Conservation (phyloP, 2,329 filamentous ascomycete genomes). For the Monilinia aucupariae region DNA sequence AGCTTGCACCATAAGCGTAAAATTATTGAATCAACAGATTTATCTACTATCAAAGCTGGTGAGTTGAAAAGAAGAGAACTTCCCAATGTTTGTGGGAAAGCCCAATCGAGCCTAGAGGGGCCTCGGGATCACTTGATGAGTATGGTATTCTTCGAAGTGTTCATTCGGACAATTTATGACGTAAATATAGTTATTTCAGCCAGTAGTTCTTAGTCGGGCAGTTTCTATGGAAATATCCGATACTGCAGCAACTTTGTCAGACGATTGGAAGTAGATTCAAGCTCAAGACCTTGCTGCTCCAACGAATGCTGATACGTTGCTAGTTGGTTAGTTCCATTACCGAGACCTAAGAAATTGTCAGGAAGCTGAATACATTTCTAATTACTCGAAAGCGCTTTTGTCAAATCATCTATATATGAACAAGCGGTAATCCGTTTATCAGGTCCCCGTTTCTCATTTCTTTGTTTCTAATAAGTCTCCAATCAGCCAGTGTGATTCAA, state of each 20-base stretch:
- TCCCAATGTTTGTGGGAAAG: background rate
- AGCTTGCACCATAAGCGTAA: background rate
- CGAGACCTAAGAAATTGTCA: background rate
- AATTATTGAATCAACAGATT: conserved; percentile 9
- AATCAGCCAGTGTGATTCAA: conserved; percentile 11
- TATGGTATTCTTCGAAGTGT: background rate
- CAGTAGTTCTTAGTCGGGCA: background rate
- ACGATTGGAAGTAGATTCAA: background rate
- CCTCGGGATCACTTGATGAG: conserved; percentile 2
- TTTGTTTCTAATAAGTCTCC: background rate
- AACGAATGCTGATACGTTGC: conserved; percentile 5
- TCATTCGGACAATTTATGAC: background rate
- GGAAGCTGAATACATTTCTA: background rate
- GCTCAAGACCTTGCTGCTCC: conserved; percentile 1
- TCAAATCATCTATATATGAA: conserved; percentile 6
- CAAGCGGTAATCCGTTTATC: background rate
- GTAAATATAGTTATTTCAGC: background rate
- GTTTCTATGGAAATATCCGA: conserved; percentile 13
- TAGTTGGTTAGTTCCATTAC: background rate
- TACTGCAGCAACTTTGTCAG: background rate
- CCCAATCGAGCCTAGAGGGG: background rate
- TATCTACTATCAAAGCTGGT: background rate
- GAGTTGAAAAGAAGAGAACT: background rate
- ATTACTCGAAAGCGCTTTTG: conserved; percentile 11
- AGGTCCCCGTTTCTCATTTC: background rate